A percentile compares a stretch with the other conserved stretches of the same genome.
Conservation (phyloP, 108 stramenopile genomes). For the Cyclostephanos invisitatus region DNA sequence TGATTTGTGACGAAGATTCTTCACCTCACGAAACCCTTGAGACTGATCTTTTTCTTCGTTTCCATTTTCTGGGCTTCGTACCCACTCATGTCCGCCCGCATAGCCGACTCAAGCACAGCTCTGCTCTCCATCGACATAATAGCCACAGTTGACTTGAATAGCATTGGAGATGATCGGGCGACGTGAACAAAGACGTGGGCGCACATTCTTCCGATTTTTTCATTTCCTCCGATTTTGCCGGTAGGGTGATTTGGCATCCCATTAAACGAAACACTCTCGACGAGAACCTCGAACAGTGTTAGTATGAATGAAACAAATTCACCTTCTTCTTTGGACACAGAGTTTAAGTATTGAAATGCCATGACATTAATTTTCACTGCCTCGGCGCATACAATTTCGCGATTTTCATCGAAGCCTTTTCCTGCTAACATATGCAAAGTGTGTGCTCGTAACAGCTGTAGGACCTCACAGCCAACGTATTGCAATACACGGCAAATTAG, state of each 20-base stretch:
- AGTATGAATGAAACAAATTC: constrained; percentile 56
- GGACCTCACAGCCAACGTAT: constrained; percentile 53
- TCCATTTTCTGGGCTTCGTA: constrained; percentile 54
- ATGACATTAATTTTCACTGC: constrained; percentile 70
- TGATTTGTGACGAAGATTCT: neutral
- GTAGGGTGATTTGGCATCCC: constrained; percentile 76
- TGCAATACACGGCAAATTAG: constrained; percentile 46
- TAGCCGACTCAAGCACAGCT: constrained; percentile 71
- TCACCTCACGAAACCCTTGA: constrained; percentile 58
- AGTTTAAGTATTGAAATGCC: constrained; percentile 65
- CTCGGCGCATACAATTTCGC: constrained; percentile 60
- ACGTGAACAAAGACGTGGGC: constrained; percentile 77
- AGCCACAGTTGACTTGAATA: constrained; percentile 74
- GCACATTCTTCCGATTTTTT: constrained; percentile 67
- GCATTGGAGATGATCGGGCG: constrained; percentile 62
- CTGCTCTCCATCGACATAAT: constrained; percentile 56
- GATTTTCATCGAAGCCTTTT: constrained; percentile 29
- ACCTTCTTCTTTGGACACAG: constrained; percentile 44
- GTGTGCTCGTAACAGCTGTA: constrained; percentile 63
- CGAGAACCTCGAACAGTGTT: constrained; percentile 60
- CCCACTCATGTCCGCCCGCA: constrained; percentile 87
- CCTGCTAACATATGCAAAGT: constrained; percentile 41
- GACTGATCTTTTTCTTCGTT: constrained; percentile 74
- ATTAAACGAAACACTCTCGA: constrained; percentile 70
- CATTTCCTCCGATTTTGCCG: constrained; percentile 50